Conservation (phyloP, 139 green algal genomes). For the Closterium sp. region DNA sequence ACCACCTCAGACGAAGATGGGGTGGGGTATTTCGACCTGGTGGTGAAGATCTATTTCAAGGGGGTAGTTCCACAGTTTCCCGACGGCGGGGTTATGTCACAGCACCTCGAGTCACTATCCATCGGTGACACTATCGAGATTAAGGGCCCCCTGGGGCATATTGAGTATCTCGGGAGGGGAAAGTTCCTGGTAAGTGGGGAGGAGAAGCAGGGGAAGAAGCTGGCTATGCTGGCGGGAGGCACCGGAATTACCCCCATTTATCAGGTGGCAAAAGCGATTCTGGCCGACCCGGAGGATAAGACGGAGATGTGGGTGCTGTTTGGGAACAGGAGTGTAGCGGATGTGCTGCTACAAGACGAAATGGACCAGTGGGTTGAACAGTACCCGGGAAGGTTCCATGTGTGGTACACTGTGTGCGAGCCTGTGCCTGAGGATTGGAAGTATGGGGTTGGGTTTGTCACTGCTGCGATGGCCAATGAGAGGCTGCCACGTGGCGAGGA, state of each 20-base stretch:
- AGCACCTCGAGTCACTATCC: constrained; percentile 71
- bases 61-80: constrained; percentile 87
- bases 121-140: constrained; percentile 89
- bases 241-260: constrained; percentile 78
- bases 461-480: constrained; percentile 74
- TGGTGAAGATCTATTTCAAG: constrained; percentile 83
- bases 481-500: constrained; percentile 59
- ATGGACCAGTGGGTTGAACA: constrained; percentile 65
- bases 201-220: constrained; percentile 48
- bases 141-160: constrained; percentile 92
- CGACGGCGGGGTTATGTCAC: constrained; percentile 77
- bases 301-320: constrained; percentile 86
- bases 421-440: constrained; percentile 60
- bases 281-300: constrained; percentile 75
- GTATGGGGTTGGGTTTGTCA: constrained; percentile 77
- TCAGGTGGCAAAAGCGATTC: constrained; percentile 66
- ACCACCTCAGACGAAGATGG: constrained; percentile 65
- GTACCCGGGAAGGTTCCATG: constrained; percentile 12
- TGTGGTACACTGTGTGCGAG: constrained; percentile 59
- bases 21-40: constrained; percentile 89
- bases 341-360: constrained; percentile 91
- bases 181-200: constrained; percentile 50
- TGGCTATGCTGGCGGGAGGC: constrained; percentile 91
- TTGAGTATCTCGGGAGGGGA: constrained; percentile 73
- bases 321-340: constrained; percentile 82